Conservation (phyloP, 768 basidiomycete species). For the Podaxis sp. region DNA sequence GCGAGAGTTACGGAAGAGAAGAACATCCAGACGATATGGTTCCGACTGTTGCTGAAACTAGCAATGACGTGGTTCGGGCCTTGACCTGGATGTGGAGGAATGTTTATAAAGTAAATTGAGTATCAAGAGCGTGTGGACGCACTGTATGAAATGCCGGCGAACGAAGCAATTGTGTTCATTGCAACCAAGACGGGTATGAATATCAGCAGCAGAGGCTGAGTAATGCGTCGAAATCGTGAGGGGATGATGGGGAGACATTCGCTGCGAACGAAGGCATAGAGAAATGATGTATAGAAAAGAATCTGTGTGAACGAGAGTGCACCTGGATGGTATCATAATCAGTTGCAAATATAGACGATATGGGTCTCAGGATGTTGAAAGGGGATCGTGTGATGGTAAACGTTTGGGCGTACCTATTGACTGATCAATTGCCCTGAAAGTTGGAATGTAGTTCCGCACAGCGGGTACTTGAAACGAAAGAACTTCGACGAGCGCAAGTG, state of each 20-base stretch:
- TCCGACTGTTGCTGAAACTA: conserved; percentile 37
- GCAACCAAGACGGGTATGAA: conserved; percentile 57
- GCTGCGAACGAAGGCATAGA: conserved; percentile 54
- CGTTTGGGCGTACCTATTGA: conserved; percentile 51
- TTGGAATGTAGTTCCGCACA: conserved; percentile 41
- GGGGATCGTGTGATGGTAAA: not conserved
- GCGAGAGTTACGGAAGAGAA: conserved; percentile 63
- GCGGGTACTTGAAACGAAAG: conserved; percentile 56
- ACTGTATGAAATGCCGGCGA: conserved; percentile 61
- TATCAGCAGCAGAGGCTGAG: conserved; percentile 44
- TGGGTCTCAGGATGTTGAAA: not conserved
- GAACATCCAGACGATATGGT: conserved; percentile 50
- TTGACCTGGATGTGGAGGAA: not conserved
- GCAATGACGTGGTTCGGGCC: conserved; percentile 28
- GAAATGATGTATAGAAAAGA: conserved; percentile 59
- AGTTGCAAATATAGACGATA: not conserved
- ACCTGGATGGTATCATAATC: conserved; percentile 32
- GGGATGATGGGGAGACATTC: conserved; percentile 58
- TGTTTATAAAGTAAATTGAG: not conserved
- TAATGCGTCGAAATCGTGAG: conserved; percentile 40
- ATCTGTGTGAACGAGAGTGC: conserved; percentile 65
- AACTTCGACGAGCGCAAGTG: conserved; percentile 60
- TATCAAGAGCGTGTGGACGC: conserved; percentile 23
- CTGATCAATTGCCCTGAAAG: conserved; percentile 57
- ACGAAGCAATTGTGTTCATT: conserved; percentile 63